Percentiles rank a stretch among this genome's conserved stretches.
These are phyloP conservation scores for Atalantia buxifolia DNA, from an alignment of 345 rosid species.

Conservation along the genomic window DNA sequence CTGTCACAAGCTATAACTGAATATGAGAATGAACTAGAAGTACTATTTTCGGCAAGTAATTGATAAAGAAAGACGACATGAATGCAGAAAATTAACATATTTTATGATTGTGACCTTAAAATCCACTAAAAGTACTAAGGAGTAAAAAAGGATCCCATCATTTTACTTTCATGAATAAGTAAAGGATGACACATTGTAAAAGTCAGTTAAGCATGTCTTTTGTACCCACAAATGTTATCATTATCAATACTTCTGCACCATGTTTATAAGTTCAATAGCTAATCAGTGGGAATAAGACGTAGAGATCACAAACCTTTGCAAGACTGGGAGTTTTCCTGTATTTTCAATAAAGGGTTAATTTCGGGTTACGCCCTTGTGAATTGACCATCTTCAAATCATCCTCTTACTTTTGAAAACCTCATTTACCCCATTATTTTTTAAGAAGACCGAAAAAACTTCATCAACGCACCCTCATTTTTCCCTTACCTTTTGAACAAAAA, in stretches of 20 bases:
- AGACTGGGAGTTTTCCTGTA: neutral
- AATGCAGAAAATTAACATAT: neutral
- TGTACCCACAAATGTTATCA: neutral
- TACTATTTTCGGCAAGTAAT: neutral
- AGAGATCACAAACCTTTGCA: neutral
- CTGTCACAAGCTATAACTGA: slow-evolving; percentile 50
- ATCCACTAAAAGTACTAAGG: neutral
- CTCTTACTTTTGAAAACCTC: too few relatives aligned
- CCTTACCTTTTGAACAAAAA: too few relatives aligned
- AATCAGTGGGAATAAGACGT: neutral
- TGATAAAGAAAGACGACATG: neutral
- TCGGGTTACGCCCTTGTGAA: too few relatives aligned
- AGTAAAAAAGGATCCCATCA: neutral
- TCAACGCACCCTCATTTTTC: too few relatives aligned
- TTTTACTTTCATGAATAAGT: neutral
- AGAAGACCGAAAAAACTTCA: too few relatives aligned
- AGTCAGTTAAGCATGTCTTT: neutral
- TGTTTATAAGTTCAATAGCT: neutral
- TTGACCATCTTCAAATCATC: too few relatives aligned
- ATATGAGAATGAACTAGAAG: slow-evolving; percentile 19
- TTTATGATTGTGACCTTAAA: neutral
- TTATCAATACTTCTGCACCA: neutral
- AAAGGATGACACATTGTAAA: neutral
- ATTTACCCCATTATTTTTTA: too few relatives aligned
- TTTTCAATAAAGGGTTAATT: too few relatives aligned